These are phyloP conservation scores for Candida ulmi DNA, from an alignment of 805 yeast species.

Conservation along the genomic window DNA sequence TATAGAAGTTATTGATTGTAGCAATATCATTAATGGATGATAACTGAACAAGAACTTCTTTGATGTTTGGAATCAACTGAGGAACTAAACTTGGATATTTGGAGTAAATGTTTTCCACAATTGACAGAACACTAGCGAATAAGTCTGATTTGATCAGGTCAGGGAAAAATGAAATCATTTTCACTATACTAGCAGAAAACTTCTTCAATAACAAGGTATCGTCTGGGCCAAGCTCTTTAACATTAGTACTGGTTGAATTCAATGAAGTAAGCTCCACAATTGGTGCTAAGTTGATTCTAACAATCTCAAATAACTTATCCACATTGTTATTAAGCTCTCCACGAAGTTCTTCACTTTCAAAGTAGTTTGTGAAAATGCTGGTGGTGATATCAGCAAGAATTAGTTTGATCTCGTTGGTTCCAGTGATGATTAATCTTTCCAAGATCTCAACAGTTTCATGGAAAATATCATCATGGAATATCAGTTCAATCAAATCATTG, in stretches of 20 bases:
- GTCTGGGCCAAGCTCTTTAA: slow-evolving; percentile 6
- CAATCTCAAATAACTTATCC: slow-evolving; percentile 77
- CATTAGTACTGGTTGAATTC: slow-evolving; percentile 34
- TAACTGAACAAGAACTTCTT: slow-evolving; percentile 36
- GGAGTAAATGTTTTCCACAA: slow-evolving; percentile 32
- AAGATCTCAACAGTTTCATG: slow-evolving; percentile 71
- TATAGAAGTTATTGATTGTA: slow-evolving; percentile 32
- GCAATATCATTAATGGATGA: slow-evolving; percentile 22
- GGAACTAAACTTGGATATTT: slow-evolving; percentile 36
- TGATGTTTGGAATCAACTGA: slow-evolving; percentile 45
- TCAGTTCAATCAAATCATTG: slow-evolving; percentile 47
- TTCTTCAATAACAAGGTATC: slow-evolving; percentile 42
- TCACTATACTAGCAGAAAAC: slow-evolving; percentile 47
- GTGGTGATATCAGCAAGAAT: slow-evolving; percentile 51
- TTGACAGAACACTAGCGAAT: slow-evolving; percentile 60
- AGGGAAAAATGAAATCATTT: slow-evolving; percentile 62
- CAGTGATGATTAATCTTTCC: slow-evolving; percentile 63
- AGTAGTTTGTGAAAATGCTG: slow-evolving; percentile 44
- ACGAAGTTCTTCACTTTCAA: slow-evolving; percentile 25
- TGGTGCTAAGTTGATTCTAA: slow-evolving; percentile 63
- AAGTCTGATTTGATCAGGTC: slow-evolving; percentile 64
- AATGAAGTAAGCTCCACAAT: slow-evolving; percentile 57
- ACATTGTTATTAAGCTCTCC: slow-evolving; percentile 50
- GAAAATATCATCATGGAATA: slow-evolving; percentile 65
- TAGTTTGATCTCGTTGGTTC: slow-evolving; percentile 39